Percentiles rank a stretch among this genome's conserved stretches.
Evolutionary conservation across 2,329 filamentous ascomycete genomes (phyloP).

Genomic region (Colletotrichum sp.): DNA sequence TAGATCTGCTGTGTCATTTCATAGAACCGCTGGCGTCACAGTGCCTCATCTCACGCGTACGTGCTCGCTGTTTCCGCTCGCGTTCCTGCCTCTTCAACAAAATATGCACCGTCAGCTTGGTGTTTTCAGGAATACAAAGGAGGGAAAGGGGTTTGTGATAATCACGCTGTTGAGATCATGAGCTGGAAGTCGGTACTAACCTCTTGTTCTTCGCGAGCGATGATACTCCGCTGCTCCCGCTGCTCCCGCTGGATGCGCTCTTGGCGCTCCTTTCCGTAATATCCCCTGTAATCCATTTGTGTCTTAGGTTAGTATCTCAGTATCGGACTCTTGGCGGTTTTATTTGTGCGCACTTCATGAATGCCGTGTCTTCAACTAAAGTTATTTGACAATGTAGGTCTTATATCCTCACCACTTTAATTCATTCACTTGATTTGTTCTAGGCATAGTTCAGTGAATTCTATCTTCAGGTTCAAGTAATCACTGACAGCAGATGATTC

Average conservation of each 20-base stretch:
- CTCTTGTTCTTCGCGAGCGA: background rate
- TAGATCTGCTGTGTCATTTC: background rate
- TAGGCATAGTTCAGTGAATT: background rate
- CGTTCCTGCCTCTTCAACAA: background rate
- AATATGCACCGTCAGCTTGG: background rate
- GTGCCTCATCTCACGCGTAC: background rate
- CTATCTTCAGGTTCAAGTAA: background rate
- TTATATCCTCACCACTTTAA: background rate
- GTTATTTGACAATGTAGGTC: fast-evolving
- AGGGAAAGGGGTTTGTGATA: background rate
- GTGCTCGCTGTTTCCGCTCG: background rate
- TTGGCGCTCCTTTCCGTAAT: background rate
- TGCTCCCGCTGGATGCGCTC: background rate
- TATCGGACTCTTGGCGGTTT: too few species aligned
- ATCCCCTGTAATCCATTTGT: background rate
- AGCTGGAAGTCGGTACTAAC: background rate
- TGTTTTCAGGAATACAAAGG: background rate
- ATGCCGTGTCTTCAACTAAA: background rate
- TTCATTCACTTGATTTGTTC: background rate
- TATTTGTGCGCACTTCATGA: background rate
- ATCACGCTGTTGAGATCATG: background rate
- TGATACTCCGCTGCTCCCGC: background rate
- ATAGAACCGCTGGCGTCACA: background rate
- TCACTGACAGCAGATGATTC: background rate
- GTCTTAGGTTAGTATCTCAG: background rate